Percentiles rank a stretch among this genome's conserved stretches.
Conservation (phyloP, 139 green algal genomes). For the Closterium sp. region DNA sequence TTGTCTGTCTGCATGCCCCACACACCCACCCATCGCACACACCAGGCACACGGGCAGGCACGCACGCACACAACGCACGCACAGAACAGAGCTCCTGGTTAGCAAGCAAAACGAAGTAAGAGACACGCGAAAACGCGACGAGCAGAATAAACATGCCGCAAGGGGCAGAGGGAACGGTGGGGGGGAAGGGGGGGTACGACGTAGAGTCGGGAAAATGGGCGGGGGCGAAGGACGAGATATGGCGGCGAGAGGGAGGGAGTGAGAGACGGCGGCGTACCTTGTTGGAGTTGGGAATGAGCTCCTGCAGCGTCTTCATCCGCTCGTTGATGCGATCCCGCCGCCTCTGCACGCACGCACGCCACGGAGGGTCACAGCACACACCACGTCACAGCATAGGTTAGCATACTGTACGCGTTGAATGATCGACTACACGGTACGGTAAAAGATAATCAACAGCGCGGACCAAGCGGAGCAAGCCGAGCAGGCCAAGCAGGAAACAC, state of each 20-base stretch:
- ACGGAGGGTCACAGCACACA: too few species aligned
- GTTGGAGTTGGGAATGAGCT: constrained; percentile 54
- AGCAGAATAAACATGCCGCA: not conserved
- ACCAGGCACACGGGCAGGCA: too few species aligned
- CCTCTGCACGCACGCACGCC: constrained; percentile 9
- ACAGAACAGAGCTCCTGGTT: not conserved
- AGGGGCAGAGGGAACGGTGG: not conserved
- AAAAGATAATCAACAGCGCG: not conserved
- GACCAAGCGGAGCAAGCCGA: not conserved
- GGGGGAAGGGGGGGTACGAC: too few species aligned
- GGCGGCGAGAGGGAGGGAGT: too few species aligned
- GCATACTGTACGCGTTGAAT: not conserved
- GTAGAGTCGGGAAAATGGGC: not conserved
- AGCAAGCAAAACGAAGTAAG: not conserved
- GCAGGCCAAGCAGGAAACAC: not conserved
- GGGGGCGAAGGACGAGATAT: not conserved
- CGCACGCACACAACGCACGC: too few species aligned
- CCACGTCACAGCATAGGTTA: not conserved
- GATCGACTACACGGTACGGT: not conserved
- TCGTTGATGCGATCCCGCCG: constrained; percentile 50
- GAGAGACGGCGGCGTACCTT: constrained; percentile 45
- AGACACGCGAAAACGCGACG: not conserved
- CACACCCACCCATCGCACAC: too few species aligned
- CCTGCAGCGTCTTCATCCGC: constrained; percentile 47
- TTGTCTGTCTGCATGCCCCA: constrained; percentile 52